A percentile compares a stretch with the other conserved stretches of the same genome.
These are phyloP conservation scores for Dipodascus geniculatus DNA, from an alignment of 805 yeast genomes.

Conservation along the genomic window DNA sequence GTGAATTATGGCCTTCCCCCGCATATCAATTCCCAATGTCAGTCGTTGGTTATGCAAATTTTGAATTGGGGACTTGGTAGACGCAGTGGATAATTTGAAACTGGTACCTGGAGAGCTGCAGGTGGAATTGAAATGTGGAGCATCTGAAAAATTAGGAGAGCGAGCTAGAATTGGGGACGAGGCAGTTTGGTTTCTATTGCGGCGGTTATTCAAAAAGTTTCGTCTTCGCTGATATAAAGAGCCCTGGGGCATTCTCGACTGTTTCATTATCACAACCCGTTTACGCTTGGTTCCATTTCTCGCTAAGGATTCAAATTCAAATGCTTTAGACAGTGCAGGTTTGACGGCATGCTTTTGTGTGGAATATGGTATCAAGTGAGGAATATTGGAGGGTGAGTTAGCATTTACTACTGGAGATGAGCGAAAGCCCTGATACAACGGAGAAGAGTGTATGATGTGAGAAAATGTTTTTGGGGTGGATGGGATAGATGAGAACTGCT, in stretches of 20 bases:
- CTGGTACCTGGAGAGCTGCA: not conserved
- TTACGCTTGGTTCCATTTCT: not conserved
- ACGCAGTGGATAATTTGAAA: no score
- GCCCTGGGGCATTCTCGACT: not conserved
- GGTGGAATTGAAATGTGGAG: not conserved
- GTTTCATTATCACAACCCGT: not conserved
- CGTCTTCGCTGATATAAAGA: not conserved
- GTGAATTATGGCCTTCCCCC: not conserved
- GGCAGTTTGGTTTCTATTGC: not conserved
- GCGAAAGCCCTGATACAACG: constrained; percentile 13
- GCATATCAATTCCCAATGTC: not conserved
- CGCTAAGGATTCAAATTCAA: not conserved
- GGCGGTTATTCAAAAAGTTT: not conserved
- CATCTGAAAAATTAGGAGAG: not conserved
- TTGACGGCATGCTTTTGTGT: not conserved
- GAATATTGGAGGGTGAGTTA: not conserved
- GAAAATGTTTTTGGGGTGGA: constrained; percentile 14
- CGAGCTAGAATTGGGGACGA: not conserved
- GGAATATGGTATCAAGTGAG: constrained; percentile 1
- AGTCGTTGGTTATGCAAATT: not conserved
- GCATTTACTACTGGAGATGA: constrained; percentile 10
- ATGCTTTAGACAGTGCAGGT: not conserved
- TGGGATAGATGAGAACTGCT: constrained; percentile 5
- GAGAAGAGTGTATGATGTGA: constrained; percentile 14
- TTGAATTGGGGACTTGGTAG: no score